These are phyloP conservation scores for Haematococcus lacustris DNA, from an alignment of 139 green algal genomes.

Conservation along the genomic window DNA sequence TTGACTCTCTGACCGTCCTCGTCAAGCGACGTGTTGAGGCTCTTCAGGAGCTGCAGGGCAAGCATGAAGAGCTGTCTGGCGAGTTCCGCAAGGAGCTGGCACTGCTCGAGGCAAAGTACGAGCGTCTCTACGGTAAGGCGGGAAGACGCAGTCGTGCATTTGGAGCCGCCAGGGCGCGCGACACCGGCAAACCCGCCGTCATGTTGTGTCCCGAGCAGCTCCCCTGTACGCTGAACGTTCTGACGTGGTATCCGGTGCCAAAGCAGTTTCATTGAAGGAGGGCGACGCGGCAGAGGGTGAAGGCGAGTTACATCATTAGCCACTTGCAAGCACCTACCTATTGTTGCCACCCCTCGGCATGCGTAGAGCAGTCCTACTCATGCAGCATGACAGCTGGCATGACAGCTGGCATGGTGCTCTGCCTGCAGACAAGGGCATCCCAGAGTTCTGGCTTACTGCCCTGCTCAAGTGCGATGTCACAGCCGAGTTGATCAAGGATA, in stretches of 20 bases:
- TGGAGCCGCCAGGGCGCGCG: background rate
- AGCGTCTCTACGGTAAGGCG: slow-evolving; percentile 56
- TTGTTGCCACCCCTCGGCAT: background rate
- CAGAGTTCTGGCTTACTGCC: slow-evolving; percentile 80
- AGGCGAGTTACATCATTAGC: background rate
- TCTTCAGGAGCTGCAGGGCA: slow-evolving; percentile 53
- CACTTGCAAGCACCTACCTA: background rate
- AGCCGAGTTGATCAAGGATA: slow-evolving; percentile 63
- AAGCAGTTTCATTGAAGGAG: slow-evolving; percentile 48
- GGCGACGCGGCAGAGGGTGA: slow-evolving; percentile 21
- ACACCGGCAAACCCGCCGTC: no score
- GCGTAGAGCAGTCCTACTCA: background rate
- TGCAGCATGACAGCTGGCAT: background rate
- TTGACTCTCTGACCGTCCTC: slow-evolving; percentile 38
- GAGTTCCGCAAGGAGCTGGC: slow-evolving; percentile 58
- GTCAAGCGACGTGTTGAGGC: slow-evolving; percentile 31
- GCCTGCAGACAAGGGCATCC: slow-evolving; percentile 56
- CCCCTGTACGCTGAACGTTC: slow-evolving; percentile 71
- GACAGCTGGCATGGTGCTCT: background rate
- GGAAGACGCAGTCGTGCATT: background rate
- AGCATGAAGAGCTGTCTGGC: slow-evolving; percentile 64
- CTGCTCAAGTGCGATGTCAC: slow-evolving; percentile 65
- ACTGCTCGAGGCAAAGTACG: slow-evolving; percentile 71
- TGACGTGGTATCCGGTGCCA: slow-evolving; percentile 55
- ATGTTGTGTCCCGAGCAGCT: slow-evolving; percentile 19